Evolutionary conservation across 2,329 filamentous ascomycete species (phyloP), one percentile per base, ranked within the genome.

Genomic region (Pseudogymnoascus sp.): DNA sequence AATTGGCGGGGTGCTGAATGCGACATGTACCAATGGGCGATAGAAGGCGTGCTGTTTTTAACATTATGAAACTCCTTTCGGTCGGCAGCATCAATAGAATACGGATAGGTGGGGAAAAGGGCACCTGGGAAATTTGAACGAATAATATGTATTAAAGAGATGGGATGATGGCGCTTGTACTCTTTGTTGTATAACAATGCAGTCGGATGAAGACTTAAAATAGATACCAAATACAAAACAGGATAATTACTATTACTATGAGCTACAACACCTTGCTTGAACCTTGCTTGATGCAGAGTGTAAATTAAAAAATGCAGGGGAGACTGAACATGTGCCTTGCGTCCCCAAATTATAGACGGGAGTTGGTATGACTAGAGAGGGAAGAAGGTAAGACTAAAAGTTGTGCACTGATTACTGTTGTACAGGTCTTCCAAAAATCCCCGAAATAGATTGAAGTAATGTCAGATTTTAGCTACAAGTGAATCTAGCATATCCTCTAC

Each of bases 111-210:
- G n/a, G 45, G 26, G 2, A 31, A 55, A 33, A 16, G 6, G 10
- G 10, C 8, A 16, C 45, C 8, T 16, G 45, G n/a, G 26, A 19
- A 55, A 55, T 55, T 55, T 31, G 8, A 55, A 55, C 45, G 26
- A 55, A 31, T 31, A 31, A 31, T 33, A 31, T 55, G 45, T 55
- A 33, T 55, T 11, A 55, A 55, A 16, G 45, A 31, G n/a, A 33
- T 55, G 26, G 45, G 45, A 55, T 33, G 45, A 55, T 33, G 26
- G 45, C 45, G 45, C 45, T 33, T 55, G 45, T 55, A 55, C 45
- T 55, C 45, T 55, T 55, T 55, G 45, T 31, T 52, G 45, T 55
- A 55, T 55, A 55, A 55, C 45, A 55, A 33, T 55, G 26, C 12
- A 31, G 45, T 55, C n/a, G 45, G 26, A 55, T 31, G 26, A 31